These are phyloP conservation scores for Cyclotella cryptica DNA, from an alignment of 108 stramenopile genomes.

Conservation along the genomic window DNA sequence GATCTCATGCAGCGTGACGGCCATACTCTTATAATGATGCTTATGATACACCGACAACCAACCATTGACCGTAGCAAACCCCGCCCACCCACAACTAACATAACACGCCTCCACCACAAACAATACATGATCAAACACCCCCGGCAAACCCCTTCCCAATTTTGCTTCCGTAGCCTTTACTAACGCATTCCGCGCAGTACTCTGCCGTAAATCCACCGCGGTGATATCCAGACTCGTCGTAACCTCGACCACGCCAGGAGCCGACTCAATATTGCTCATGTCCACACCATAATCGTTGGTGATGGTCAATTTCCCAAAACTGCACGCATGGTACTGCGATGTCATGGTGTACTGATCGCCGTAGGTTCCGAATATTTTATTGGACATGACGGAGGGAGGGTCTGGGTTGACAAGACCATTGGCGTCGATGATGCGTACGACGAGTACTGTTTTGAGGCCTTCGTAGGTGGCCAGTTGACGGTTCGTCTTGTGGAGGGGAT, in stretches of 20 bases:
- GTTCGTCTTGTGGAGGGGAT: not conserved
- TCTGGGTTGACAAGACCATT: not conserved
- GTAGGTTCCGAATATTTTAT: conserved; percentile 26
- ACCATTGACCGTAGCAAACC: conserved; percentile 27
- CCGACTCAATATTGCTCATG: not conserved
- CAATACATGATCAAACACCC: conserved; percentile 25
- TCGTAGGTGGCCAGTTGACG: conserved; percentile 6
- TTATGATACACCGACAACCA: conserved; percentile 29
- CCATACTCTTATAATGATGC: conserved; percentile 24
- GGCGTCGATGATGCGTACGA: conserved; percentile 5
- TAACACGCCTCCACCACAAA: conserved; percentile 34
- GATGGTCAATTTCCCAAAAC: conserved; percentile 20
- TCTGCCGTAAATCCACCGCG: not conserved
- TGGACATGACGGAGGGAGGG: not conserved
- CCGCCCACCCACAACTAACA: conserved; percentile 40
- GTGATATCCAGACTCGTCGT: not conserved
- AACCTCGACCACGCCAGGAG: conserved; percentile 25
- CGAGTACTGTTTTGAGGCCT: conserved; percentile 11
- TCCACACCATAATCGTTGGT: conserved; percentile 7
- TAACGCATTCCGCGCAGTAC: conserved; percentile 11
- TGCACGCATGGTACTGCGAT: conserved; percentile 21
- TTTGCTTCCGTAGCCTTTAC: conserved; percentile 16
- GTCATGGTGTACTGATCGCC: conserved; percentile 16
- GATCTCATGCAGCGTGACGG: conserved; percentile 6
- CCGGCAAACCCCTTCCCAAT: conserved; percentile 19